Base-by-base conservation (phyloP, 352 stramenopile genomes). In the Pythium monospermum region DNA sequence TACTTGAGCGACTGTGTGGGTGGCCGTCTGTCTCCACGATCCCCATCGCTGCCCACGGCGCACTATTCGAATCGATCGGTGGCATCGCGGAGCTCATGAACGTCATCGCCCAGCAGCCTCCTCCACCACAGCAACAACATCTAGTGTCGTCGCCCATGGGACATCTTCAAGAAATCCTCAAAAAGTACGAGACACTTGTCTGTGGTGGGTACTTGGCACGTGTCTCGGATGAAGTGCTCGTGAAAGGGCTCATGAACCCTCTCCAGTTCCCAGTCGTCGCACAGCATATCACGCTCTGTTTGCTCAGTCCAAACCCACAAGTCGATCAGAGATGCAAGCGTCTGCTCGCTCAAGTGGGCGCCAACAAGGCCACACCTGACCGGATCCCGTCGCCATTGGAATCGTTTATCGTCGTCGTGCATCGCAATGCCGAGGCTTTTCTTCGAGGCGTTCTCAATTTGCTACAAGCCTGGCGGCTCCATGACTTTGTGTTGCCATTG, bases 61-160 rank as follows among this genome's bases (percentile, higher is more conserved):
- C 76, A 21, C 49, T 95, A 0, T 93, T 95, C 26, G 84, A 93
- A 50, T 89, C 66, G 11, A 75, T 92, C 47, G 84, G 84, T 36
- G 75, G 74, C 1, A 63, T 90, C 33, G 77, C 82, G 2, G 80
- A 95, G 46, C 43, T 93, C 2, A 33, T 83, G 23, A 90, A 90
- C 44, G 45, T 69, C 15, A 33, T 86, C 15, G 52, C 8, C 30
- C 30, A 63, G 25, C n/a, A n/a, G n/a, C n/a, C n/a, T n/a, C 59
- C 61, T 6, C 71, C 82, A 35, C 18, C 37, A 4, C 62, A 57
- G 10, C 38, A 41, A 15, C 61, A 36, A 18, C 33, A 71, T 16
- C 49, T 69, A 3, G 37, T 78, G 26, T 50, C 65, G 28, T 28
- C 59, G 4, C 11, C 12, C 23, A 23, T 60, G 21, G 28, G 1